phyloP scores from a whole-genome alignment of 345 rosid genomes.

The Melaleuca alternifolia region DNA sequence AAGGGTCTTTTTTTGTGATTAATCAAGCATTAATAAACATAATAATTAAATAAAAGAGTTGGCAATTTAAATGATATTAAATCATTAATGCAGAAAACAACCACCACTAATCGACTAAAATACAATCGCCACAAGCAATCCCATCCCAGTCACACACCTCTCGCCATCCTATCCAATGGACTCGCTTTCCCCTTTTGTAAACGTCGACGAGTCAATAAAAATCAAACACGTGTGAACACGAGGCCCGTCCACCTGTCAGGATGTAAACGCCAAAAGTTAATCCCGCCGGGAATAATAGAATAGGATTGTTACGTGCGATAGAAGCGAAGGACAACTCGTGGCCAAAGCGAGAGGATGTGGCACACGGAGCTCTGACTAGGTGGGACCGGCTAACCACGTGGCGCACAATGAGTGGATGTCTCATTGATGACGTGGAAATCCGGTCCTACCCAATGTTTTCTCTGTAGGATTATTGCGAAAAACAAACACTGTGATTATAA shows the following conservation, averaged over 20 bases:
- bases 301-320: background rate
- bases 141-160: background rate
- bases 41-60: background rate
- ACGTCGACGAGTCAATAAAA: background rate
- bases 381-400: too few species aligned
- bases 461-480: too few species aligned
- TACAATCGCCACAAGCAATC: background rate
- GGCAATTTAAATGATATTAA: background rate
- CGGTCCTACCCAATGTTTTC: too few species aligned
- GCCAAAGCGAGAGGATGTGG: too few species aligned
- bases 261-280: background rate
- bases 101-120: background rate
- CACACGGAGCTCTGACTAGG: too few species aligned
- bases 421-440: too few species aligned
- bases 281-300: background rate
- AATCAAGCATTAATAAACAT: background rate
- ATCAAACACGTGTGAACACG: background rate
- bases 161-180: background rate
- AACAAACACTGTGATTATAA: too few species aligned
- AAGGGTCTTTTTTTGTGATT: background rate
- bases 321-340: background rate
- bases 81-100: background rate
- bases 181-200: rapidly evolving
- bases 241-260: background rate
- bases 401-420: too few species aligned